A percentile compares a stretch with the other conserved stretches of the same genome.
phyloP scores from a whole-genome alignment of 2,329 filamentous ascomycete species.

The Colletotrichum lini region DNA sequence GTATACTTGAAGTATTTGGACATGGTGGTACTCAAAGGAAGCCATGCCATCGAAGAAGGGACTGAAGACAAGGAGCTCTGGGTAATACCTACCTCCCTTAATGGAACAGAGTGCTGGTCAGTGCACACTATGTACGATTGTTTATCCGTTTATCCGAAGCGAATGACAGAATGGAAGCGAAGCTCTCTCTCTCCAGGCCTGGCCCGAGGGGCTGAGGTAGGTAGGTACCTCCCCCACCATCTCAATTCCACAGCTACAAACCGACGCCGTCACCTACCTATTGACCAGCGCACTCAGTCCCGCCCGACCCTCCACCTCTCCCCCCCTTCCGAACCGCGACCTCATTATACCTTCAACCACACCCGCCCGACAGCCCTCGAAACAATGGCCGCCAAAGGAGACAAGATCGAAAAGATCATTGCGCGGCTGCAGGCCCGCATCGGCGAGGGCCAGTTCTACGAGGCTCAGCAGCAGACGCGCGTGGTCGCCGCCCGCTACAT shows the following conservation, averaged over 20 bases:
- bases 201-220: conserved; percentile 14
- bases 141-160: conserved; percentile 10
- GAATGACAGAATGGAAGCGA: conserved; percentile 24
- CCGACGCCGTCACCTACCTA: conserved; percentile 13
- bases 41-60: too few species aligned
- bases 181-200: conserved; percentile 8
- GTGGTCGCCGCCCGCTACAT: conserved; percentile 95
- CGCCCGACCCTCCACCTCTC: not conserved
- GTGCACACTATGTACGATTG: not conserved
- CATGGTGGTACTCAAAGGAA: too few species aligned
- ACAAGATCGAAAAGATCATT: conserved; percentile 72
- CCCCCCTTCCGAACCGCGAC: not conserved
- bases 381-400: conserved; percentile 44
- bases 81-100: too few species aligned
- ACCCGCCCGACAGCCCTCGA: not conserved
- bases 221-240: conserved; percentile 11
- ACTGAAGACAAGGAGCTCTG: too few species aligned
- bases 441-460: conserved; percentile 92
- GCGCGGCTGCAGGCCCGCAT: conserved; percentile 86
- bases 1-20: too few species aligned
- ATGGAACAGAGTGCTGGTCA: conserved; percentile 17
- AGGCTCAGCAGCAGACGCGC: conserved; percentile 97
- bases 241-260: conserved; percentile 13
- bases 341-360: not conserved
- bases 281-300: not conserved